Base-by-base conservation (phyloP, 768 basidiomycete species). In the Cyclocybe cylindracea region DNA sequence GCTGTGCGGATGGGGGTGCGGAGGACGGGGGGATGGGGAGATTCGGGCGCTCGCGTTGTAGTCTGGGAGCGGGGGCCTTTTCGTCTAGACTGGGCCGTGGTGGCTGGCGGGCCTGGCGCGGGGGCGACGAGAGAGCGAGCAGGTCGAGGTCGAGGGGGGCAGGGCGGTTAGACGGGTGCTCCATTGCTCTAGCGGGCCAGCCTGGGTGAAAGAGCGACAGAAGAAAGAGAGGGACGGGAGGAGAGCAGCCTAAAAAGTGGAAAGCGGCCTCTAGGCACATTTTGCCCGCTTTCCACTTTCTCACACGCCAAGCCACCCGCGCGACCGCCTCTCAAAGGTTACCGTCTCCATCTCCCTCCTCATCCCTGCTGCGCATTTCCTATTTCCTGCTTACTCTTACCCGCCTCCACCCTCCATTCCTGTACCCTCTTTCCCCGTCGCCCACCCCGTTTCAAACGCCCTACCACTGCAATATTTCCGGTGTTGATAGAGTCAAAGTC, bases 141-240 rank as follows among this genome's bases (percentile, higher is more conserved):
- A 69, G 61, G 37, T 70, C 63, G 13, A 61, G 61, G n/a, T n/a
- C n/a, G n/a, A 37, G 64, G 62, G 41, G 65, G 60, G 10, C 61
- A 56, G 37, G 66, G 44, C 48, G 60, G 43, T 19, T 53, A 39
- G 54, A 55, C 16, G 60, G 52, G 53, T 48, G 43, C 54, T 63
- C 62, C 65, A 68, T 68, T 57, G 59, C 55, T 59, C 53, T 61
- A 63, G 67, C 61, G 63, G 67, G 67, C 71, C 71, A 65, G 69
- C 62, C 73, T 63, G 46, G 18, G 53, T 51, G 47, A 57, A 51
- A 49, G 46, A 53, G 53, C 57, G 50, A 48, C 53, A 48, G 54
- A 61, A 58, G 59, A 55, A 59, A 56, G 58, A 63, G 47, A 42
- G 56, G 56, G 48, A 58, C 42, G 46, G 50, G 55, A 39, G 24